These are phyloP conservation scores for Erigeron philadelphicus DNA, from an alignment of 140 eudicot genomes.

Conservation along the genomic window DNA sequence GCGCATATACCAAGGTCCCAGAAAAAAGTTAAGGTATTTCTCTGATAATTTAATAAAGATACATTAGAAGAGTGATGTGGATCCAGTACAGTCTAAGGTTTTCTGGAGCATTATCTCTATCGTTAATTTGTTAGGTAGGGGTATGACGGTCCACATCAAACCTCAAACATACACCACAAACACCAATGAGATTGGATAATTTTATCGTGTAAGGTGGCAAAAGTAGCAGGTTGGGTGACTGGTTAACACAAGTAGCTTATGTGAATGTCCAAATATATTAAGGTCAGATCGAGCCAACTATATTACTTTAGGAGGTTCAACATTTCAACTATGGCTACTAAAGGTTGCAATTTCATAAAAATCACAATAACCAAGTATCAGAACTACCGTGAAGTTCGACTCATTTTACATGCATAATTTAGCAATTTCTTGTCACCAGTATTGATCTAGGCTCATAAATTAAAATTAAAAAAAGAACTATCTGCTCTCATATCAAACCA, in stretches of 20 bases:
- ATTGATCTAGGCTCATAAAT: background rate
- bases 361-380: background rate
- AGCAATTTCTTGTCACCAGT: background rate
- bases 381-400: background rate
- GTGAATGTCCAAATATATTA: too few species aligned
- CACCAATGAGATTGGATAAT: too few species aligned
- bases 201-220: too few species aligned
- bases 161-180: too few species aligned
- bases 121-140: background rate
- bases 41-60: background rate
- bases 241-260: too few species aligned
- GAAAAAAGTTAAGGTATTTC: background rate
- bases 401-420: background rate
- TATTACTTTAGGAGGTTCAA: too few species aligned
- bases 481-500: background rate
- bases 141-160: too few species aligned
- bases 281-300: too few species aligned
- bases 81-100: background rate
- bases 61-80: constrained; percentile 3
- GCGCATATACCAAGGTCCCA: background rate
- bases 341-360: background rate
- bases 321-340: too few species aligned
- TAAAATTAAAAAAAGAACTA: background rate
- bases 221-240: too few species aligned
- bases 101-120: too few species aligned